Conservation (phyloP, 306 rosid genomes). For the Comarum palustre region DNA sequence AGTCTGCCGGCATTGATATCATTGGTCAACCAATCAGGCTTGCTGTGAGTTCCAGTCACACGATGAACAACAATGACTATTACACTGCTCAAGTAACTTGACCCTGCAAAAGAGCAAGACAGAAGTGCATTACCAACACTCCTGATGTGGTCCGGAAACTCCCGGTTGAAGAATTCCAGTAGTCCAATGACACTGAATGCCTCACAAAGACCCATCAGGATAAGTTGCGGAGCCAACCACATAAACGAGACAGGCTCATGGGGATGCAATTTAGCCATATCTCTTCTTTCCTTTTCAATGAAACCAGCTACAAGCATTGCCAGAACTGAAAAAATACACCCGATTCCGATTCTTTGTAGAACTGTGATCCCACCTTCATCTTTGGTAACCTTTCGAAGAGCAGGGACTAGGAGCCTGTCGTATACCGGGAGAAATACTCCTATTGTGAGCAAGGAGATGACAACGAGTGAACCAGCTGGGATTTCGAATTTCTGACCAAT, state of each 20-base stretch:
- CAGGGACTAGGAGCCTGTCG: conserved; percentile 46
- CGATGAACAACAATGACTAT: conserved; percentile 42
- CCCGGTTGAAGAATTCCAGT: conserved; percentile 58
- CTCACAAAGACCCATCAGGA: conserved; percentile 59
- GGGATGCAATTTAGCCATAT: conserved; percentile 31
- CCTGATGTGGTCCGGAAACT: conserved; percentile 68
- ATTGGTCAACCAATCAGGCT: conserved; percentile 61
- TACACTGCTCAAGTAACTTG: conserved; percentile 53
- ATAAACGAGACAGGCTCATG: conserved; percentile 43
- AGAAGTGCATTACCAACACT: conserved; percentile 62
- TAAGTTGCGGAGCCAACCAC: conserved; percentile 59
- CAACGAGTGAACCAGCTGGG: conserved; percentile 57
- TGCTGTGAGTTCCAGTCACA: conserved; percentile 22
- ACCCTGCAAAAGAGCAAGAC: conserved; percentile 46
- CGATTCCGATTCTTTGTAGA: conserved; percentile 59
- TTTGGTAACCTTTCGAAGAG: conserved; percentile 38
- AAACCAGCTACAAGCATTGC: conserved; percentile 56
- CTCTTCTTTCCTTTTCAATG: conserved; percentile 49
- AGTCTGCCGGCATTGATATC: conserved; percentile 61
- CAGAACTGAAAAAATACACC: conserved; percentile 44
- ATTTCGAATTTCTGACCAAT: conserved; percentile 53
- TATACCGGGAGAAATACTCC: conserved; percentile 56
- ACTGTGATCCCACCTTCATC: conserved; percentile 51
- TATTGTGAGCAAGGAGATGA: conserved; percentile 45
- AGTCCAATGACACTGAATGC: conserved; percentile 55